A percentile compares a stretch with the other conserved stretches of the same genome.
These are phyloP conservation scores for Senna tora DNA, from an alignment of 306 rosid species.

Conservation along the genomic window DNA sequence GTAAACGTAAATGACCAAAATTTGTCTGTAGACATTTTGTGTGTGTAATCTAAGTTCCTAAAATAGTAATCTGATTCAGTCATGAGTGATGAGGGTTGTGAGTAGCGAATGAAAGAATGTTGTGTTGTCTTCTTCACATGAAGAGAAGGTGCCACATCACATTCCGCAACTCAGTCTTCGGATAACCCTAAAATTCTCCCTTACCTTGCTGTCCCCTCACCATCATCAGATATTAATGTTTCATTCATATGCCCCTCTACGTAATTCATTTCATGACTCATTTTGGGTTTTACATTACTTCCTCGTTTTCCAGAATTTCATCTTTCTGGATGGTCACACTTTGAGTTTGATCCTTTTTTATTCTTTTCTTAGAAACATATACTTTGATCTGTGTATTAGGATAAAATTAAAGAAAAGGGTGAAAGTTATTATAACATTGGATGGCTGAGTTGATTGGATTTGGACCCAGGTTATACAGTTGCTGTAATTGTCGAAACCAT, in stretches of 20 bases:
- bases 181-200: constrained; percentile 17
- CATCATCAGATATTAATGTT: too few species aligned
- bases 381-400: constrained; percentile 19
- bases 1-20: too few species aligned
- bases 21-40: too few species aligned
- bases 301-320: background rate
- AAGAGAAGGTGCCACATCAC: background rate
- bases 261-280: background rate
- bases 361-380: constrained; percentile 23
- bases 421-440: constrained; percentile 24
- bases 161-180: constrained; percentile 13
- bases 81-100: too few species aligned
- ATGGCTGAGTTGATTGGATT: constrained; percentile 61
- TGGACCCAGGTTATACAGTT: constrained; percentile 50
- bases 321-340: background rate
- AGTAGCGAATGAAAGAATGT: too few species aligned
- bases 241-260: background rate
- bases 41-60: too few species aligned
- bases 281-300: constrained; percentile 22
- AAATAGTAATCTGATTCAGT: too few species aligned
- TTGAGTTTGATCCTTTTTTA: background rate
- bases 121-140: background rate
- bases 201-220: constrained; percentile 5
- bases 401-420: constrained; percentile 20
- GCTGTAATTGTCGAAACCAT: constrained; percentile 61